These are phyloP conservation scores for Septoria petroselini DNA, from an alignment of 2,329 filamentous ascomycete species.

Conservation along the genomic window DNA sequence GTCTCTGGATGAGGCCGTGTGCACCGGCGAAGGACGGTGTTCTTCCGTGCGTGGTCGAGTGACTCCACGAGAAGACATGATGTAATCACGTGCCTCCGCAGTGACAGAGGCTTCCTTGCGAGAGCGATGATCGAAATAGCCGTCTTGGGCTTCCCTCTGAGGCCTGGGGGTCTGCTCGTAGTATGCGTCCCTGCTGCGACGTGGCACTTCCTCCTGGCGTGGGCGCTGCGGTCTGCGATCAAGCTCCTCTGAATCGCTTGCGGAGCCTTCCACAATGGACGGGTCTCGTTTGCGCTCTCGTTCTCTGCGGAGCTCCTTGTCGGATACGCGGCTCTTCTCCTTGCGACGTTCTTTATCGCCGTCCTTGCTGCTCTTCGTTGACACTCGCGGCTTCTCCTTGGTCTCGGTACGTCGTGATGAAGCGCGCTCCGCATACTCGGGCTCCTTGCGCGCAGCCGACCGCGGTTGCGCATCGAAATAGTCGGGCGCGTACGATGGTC, in stretches of 20 bases:
- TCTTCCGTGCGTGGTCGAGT: conserved; percentile 26
- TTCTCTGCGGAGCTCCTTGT: conserved; percentile 42
- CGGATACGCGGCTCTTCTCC: conserved; percentile 41
- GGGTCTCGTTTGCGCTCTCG: conserved; percentile 38
- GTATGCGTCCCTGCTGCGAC: conserved; percentile 26
- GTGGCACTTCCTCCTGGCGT: conserved; percentile 29
- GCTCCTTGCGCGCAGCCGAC: conserved; percentile 39
- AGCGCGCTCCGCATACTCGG: conserved; percentile 39
- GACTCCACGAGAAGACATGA: conserved; percentile 22
- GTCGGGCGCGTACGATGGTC: conserved; percentile 31
- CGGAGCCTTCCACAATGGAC: conserved; percentile 35
- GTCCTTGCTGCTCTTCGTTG: conserved; percentile 26
- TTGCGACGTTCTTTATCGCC: conserved; percentile 40
- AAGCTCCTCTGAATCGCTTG: conserved; percentile 33
- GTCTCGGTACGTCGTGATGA: conserved; percentile 25
- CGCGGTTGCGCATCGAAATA: conserved; percentile 40
- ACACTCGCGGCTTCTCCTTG: conserved; percentile 23
- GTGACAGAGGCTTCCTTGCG: conserved; percentile 30
- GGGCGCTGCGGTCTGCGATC: conserved; percentile 20
- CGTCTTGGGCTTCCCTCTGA: conserved; percentile 28
- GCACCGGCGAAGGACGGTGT: conserved; percentile 31
- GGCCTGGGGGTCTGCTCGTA: conserved; percentile 27
- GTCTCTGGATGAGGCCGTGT: conserved; percentile 30
- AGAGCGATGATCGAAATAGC: conserved; percentile 28
- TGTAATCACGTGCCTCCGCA: conserved; percentile 34